Evolutionary conservation across 768 basidiomycete genomes (phyloP), one percentile per base, ranked within the genome.

Genomic region (Calocera cornea): DNA sequence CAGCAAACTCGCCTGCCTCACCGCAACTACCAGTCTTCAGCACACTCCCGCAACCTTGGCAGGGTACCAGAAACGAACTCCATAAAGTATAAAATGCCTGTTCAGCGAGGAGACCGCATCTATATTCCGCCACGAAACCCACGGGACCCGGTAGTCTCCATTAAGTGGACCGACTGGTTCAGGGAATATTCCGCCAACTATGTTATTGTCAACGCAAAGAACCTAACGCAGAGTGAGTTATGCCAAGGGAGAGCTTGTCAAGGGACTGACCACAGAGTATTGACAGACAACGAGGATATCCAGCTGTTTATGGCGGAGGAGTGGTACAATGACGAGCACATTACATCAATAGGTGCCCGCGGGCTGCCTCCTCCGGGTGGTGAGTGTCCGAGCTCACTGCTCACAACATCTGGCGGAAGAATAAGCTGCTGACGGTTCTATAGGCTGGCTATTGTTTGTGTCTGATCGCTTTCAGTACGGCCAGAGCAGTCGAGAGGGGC

Each of bases 161-260:
- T 60, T 3, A 60, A 60, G 54, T 60, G 54, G 54, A 60, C 54
- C 2, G 54, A 60, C 27, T 60, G 54, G 54, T 60, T 60, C 31
- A 60, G 54, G 31, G 54, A 60, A 60, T 60, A 60, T 31, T 60
- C 54, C 27, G 54, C 54, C 31, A 60, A 60, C 31, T 60, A 60
- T 33, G 54, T 60, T 12, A 22, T 27, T 16, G 54, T 60, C 11
- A 31, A 7, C 31, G 54, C 54, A 16, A 60, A 60, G 54, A 60
- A 60, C 31, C 54, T 29, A 31, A 60, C 54, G 22, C 54, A 60
- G 22, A 27, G 54, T 60, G 27, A 27, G 54, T 31, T 19, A 27
- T 7, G 54, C 10, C 14, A 19, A 24, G 19, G 19, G 8, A 47
- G 44, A 3, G 44, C 24, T 47, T 7, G 19, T 17, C 44, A 47